Conservation (phyloP, 208 protist species). For the Wallacemonas sp. region DNA sequence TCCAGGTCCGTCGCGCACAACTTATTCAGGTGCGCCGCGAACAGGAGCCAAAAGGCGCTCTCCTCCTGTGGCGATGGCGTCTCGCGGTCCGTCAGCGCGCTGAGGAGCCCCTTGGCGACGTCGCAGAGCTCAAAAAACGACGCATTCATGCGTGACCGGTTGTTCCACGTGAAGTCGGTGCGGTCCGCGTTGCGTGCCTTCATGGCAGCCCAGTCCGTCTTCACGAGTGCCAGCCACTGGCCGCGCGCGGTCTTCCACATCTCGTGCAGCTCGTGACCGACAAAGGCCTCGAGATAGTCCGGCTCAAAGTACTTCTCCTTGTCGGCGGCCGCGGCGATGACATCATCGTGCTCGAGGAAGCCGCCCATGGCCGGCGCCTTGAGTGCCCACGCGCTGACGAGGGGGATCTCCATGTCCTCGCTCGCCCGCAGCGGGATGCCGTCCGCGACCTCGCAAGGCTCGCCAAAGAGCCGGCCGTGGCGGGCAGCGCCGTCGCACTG, state of each 20-base stretch:
- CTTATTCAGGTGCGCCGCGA: conserved; percentile 59
- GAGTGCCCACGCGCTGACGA: conserved; percentile 19
- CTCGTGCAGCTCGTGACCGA: conserved; percentile 50
- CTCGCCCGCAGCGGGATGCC: conserved; percentile 48
- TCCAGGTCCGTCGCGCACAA: conserved; percentile 50
- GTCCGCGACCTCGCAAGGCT: conserved; percentile 44
- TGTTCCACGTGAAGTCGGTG: conserved; percentile 82
- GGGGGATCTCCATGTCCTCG: conserved; percentile 43
- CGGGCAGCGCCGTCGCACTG: conserved; percentile 16
- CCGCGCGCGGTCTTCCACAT: conserved; percentile 64
- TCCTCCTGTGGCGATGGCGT: conserved; percentile 48
- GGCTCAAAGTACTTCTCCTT: conserved; percentile 48
- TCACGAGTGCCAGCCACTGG: conserved; percentile 66
- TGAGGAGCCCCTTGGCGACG: conserved; percentile 78
- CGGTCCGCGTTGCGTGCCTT: conserved; percentile 45
- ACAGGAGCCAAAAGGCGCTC: conserved; percentile 75
- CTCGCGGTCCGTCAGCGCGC: conserved; percentile 61
- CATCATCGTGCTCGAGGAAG: conserved; percentile 45
- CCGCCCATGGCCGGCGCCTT: conserved; percentile 41
- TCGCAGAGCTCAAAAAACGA: conserved; percentile 92
- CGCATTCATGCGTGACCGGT: conserved; percentile 75
- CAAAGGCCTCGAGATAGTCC: conserved; percentile 33
- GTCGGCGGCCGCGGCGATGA: conserved; percentile 39
- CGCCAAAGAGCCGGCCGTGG: conserved; percentile 57
- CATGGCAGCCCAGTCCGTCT: conserved; percentile 57